Base-by-base conservation (phyloP, 805 yeast species). In the Starmerella vitae region DNA sequence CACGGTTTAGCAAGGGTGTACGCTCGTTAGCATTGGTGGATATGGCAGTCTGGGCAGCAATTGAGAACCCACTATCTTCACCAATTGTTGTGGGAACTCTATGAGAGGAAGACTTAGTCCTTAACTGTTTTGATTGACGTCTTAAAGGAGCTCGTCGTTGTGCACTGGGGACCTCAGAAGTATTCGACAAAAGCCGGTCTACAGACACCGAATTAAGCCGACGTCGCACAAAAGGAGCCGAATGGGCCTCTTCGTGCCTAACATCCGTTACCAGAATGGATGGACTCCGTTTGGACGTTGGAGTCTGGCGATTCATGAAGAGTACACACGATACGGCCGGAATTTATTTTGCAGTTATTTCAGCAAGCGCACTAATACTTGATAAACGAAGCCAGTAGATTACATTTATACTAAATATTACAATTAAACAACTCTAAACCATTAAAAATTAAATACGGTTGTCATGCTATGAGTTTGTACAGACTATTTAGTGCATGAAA, bases 201-300 rank as follows among this genome's bases (percentile, higher is more conserved):
- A 86, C 79, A 0, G 93, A 78, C 4, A 86, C 82, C 40, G 78
- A 77, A 28, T 86, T 75, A 55, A 80, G 81, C 43, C 72, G 70
- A 24, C 64, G 54, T 14, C 91, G 67, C 76, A 82, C 71, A 57
- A 44, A 59, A 15, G 62, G 63, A 6, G 65, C 61, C 20, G 62
- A 45, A 18, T 47, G 40, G 33, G 45, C 42, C 45, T 66, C 66
- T 18, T 64, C 59, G 39, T 60, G 65, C 44, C 97, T 66, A 2
- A 82, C 74, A 61, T 86, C 97, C 0, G 97, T 88, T 28, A 86
- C 97, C 41, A 86, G 67, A 53, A 86, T 86, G 1, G 94, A 82
- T 9, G 97, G 96, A 22, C 95, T 82, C 51, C 96, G 63, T 51
- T 81, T 82, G 12, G 94, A 83, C 5, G 81, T 76, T 3, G 80